Conservation (phyloP, 2,329 filamentous ascomycete species). For the Fusarium transvaalense region DNA sequence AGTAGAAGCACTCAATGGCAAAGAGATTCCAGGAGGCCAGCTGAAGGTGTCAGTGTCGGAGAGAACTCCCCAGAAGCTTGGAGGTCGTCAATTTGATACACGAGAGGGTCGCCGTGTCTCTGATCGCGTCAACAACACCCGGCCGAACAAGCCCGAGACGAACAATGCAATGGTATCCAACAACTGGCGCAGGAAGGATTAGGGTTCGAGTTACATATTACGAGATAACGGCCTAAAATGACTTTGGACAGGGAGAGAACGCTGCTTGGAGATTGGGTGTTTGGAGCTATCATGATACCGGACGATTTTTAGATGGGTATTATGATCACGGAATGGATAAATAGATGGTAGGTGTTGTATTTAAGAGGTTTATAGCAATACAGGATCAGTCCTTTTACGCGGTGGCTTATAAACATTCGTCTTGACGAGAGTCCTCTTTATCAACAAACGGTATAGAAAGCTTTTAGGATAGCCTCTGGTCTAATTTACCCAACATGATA, state of each 20-base stretch:
- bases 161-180: slow-evolving; percentile 19
- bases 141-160: slow-evolving; percentile 1
- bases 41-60: slow-evolving; percentile 24
- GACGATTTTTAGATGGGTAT: neutral
- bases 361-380: neutral
- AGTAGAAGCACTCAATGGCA: slow-evolving; percentile 51
- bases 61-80: slow-evolving; percentile 12
- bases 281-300: neutral
- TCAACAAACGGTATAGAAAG: neutral
- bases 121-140: slow-evolving; percentile 8
- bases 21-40: neutral
- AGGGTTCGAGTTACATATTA: neutral
- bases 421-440: neutral
- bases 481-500: neutral
- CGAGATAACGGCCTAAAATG: too few species aligned
- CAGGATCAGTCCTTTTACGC: too few species aligned
- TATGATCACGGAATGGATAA: too few species aligned
- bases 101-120: neutral
- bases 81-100: slow-evolving; percentile 7
- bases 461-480: neutral
- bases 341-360: neutral
- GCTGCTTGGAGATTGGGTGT: neutral
- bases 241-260: neutral
- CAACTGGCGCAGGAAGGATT: slow-evolving; percentile 26
- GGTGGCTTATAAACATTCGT: neutral